Conservation (phyloP, 2,329 filamentous ascomycete genomes). For the Sporothrix pallida region DNA sequence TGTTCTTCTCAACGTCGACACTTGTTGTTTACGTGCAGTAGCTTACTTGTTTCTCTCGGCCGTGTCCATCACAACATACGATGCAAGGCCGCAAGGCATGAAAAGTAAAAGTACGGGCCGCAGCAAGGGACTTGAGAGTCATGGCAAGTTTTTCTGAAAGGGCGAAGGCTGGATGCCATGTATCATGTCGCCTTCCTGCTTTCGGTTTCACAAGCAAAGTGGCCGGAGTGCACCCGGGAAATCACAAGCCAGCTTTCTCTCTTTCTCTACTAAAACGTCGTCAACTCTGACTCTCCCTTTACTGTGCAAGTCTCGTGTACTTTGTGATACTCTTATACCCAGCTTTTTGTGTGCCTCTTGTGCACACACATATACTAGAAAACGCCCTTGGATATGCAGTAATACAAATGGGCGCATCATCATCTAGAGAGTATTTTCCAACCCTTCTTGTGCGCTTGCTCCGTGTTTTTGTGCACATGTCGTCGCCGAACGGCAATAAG, state of each 20-base stretch:
- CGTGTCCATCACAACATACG: constrained; percentile 5
- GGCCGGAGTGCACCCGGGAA: neutral
- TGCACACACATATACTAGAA: neutral
- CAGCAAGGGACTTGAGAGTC: constrained; percentile 2
- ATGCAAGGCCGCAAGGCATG: no score
- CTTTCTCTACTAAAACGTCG: neutral
- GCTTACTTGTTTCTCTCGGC: neutral
- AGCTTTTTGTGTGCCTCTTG: neutral
- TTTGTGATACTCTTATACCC: neutral
- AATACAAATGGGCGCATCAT: neutral
- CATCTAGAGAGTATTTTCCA: neutral
- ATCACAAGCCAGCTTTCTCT: constrained; percentile 1
- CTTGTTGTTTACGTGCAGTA: constrained; percentile 13
- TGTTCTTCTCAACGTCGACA: neutral
- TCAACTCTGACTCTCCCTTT: neutral
- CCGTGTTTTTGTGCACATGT: constrained; percentile 11
- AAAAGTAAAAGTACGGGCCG: neutral
- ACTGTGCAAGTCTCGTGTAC: neutral
- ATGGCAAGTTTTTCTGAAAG: neutral
- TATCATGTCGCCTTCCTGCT: neutral
- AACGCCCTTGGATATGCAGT: neutral
- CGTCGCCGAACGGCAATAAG: constrained; percentile 1
- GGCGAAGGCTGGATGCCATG: neutral
- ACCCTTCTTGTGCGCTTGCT: neutral
- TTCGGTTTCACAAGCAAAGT: constrained; percentile 19